Conservation (phyloP, 2,329 filamentous ascomycete genomes). For the Sphaerulina vaccinii region DNA sequence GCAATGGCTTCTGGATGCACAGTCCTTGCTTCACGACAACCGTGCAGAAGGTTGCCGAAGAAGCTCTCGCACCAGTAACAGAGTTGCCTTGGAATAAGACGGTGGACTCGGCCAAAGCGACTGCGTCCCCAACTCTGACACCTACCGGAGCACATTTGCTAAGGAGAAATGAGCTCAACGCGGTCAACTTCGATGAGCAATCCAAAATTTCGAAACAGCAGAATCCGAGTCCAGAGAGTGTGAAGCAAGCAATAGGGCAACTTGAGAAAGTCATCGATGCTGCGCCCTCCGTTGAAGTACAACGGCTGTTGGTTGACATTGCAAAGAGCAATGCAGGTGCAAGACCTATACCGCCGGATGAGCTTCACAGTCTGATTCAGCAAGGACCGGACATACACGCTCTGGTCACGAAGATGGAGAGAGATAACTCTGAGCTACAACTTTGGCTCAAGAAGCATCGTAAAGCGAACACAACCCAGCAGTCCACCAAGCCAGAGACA, state of each 20-base stretch:
- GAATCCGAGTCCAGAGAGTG: not conserved
- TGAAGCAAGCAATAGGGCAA: not conserved
- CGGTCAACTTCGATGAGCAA: too few relatives aligned
- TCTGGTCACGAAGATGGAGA: not conserved
- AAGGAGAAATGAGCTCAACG: too few relatives aligned
- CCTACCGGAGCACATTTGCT: too few relatives aligned
- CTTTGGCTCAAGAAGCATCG: not conserved
- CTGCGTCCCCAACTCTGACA: too few relatives aligned
- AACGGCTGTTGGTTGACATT: not conserved
- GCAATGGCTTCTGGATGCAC: constrained; percentile 3
- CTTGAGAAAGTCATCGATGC: not conserved
- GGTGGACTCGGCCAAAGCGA: too few relatives aligned
- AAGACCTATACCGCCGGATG: constrained; percentile 6
- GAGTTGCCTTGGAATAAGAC: not conserved
- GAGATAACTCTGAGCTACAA: not conserved
- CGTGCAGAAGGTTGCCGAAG: not conserved
- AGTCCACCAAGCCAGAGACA: not conserved
- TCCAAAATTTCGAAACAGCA: not conserved
- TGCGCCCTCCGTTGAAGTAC: constrained; percentile 1
- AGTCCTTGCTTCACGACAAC: constrained; percentile 5
- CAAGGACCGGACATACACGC: not conserved
- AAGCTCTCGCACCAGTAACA: not conserved
- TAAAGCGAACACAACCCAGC: too few relatives aligned
- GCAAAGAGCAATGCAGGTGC: not conserved
- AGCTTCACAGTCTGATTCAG: not conserved